A percentile compares a stretch with the other conserved stretches of the same genome.
These are phyloP conservation scores for Termitomyces heimii DNA, from an alignment of 768 basidiomycete genomes.

Conservation along the genomic window DNA sequence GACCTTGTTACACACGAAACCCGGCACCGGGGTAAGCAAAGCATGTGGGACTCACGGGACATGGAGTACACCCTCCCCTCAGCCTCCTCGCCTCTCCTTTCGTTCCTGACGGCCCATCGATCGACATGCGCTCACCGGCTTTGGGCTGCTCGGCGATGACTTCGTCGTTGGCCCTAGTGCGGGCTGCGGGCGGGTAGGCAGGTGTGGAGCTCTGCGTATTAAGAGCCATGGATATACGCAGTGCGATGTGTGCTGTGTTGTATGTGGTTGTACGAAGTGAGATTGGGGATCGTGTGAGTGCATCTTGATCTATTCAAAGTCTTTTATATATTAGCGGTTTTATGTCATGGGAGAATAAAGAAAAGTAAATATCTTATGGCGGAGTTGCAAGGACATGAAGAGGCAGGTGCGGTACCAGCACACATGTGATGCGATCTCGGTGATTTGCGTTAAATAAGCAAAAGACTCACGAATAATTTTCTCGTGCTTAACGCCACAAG, in stretches of 20 bases:
- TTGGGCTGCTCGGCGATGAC: neutral
- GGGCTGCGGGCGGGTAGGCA: neutral
- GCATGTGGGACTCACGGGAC: constrained; percentile 6
- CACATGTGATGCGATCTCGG: no score
- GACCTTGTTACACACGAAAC: neutral
- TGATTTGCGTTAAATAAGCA: no score
- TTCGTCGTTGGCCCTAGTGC: neutral
- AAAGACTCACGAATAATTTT: no score
- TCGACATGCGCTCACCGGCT: neutral
- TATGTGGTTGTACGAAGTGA: neutral
- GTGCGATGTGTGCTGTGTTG: neutral
- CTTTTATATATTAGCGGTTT: neutral
- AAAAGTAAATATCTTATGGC: neutral
- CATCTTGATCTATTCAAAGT: neutral
- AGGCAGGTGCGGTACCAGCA: no score
- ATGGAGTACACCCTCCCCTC: constrained; percentile 12
- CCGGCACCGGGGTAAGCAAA: neutral
- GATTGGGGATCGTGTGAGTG: neutral
- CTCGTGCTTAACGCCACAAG: no score
- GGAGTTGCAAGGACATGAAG: neutral
- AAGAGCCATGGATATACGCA: neutral
- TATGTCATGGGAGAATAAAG: neutral
- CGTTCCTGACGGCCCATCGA: neutral
- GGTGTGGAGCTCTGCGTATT: neutral
- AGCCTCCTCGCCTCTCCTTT: constrained; percentile 9